phyloP scores from a whole-genome alignment of 495 filamentous ascomycete species.

The Aspergillus coremiiformis region DNA sequence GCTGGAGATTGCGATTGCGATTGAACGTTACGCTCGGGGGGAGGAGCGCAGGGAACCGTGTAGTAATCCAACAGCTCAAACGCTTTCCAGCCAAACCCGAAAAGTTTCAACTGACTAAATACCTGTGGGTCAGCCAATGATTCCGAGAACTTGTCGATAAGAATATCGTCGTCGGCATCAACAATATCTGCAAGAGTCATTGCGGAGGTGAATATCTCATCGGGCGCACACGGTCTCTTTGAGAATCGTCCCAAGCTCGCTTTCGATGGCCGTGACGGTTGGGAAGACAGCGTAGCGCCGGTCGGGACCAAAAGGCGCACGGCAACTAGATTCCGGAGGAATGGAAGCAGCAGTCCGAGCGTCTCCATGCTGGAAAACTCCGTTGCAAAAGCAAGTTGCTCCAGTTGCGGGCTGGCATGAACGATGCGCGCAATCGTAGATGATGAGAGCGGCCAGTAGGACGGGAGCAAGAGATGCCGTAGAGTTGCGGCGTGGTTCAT shows the following conservation, averaged over 20 bases:
- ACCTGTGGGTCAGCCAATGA: slow-evolving; percentile 29
- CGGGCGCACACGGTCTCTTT: neutral
- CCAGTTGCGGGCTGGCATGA: slow-evolving; percentile 48
- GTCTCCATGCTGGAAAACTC: slow-evolving; percentile 38
- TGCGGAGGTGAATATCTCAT: slow-evolving; percentile 15
- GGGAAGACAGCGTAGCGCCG: slow-evolving; percentile 11
- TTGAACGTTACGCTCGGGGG: slow-evolving; percentile 4
- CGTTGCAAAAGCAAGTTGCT: slow-evolving; percentile 48
- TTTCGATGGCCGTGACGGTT: neutral
- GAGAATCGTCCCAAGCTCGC: neutral
- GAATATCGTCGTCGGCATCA: slow-evolving; percentile 31
- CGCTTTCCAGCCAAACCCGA: slow-evolving; percentile 36
- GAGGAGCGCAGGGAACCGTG: slow-evolving; percentile 15
- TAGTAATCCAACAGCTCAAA: slow-evolving; percentile 35
- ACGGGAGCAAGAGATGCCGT: slow-evolving; percentile 49
- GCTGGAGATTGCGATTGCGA: slow-evolving; percentile 11
- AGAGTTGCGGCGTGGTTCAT: slow-evolving; percentile 45
- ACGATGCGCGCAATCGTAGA: slow-evolving; percentile 45
- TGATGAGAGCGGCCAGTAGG: slow-evolving; percentile 47
- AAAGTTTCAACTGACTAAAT: slow-evolving; percentile 28
- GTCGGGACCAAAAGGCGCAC: slow-evolving; percentile 39
- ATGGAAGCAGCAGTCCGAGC: slow-evolving; percentile 38
- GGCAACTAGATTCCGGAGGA: slow-evolving; percentile 39
- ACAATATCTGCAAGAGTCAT: slow-evolving; percentile 27
- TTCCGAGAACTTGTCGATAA: slow-evolving; percentile 27